Evolutionary conservation across 2,329 filamentous ascomycete genomes (phyloP), one percentile per base, ranked within the genome.

Genomic region (Penicillium occitanis): DNA sequence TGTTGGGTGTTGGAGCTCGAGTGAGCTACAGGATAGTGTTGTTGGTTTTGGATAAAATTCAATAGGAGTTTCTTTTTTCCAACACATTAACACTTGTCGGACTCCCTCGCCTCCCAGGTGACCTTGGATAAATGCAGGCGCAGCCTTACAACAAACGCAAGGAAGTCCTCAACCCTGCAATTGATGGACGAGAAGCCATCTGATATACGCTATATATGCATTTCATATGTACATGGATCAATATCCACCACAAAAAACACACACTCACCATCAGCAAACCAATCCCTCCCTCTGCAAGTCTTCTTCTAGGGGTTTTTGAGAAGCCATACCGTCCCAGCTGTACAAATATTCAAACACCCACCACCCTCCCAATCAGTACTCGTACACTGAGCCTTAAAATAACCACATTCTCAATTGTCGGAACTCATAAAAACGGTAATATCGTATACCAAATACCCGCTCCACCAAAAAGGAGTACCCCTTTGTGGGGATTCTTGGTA

Each of bases 301-400:
- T 30, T 30, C 30, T 30, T 30, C 30, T 30, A 7, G 30, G 6
- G 30, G 30, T 7, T 30, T 30, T 30, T 30, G 30, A 30, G 6
- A 30, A 30, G 30, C 6, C 30, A 11, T 35, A 35, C 60, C 60
- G 46, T 62, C n/a, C 53, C 13, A 33, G 37, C 46, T 6, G 60
- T 62, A 53, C 46, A 62, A 5, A 62, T 46, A 62, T 53, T 19
- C 46, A 62, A 30, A n/a, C 60, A 62, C 6, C 60, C 48, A 5
- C 46, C 60, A 17, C 25, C 28, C 42, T 33, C 50, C 60, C 60
- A 53, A 22, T 62, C 25, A 4, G 60, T 11, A 42, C 46, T 62
- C 4, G 46, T 62, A 33, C 46, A 53, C 30, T 53, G 37, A 30
- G 44, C 61, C 46, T 48, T 48, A 33, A 40, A 53, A 44, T 63